phyloP scores from a whole-genome alignment of 805 yeast genomes.

The Kodamaea restingae region DNA sequence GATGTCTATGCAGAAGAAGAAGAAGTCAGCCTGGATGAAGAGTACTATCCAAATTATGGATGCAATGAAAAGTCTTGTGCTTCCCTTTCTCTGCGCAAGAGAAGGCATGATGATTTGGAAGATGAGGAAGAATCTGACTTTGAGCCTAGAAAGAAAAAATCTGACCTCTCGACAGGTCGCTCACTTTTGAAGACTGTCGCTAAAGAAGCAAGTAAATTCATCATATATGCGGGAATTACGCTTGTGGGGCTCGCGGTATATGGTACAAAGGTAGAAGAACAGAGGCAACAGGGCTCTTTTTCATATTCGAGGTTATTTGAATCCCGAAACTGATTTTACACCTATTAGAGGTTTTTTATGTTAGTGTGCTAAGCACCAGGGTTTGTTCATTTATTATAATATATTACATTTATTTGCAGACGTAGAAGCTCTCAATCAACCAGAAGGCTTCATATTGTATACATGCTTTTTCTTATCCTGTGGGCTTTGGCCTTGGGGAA shows the following conservation, averaged over 20 bases:
- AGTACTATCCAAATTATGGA: not conserved
- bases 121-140: not conserved
- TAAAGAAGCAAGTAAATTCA: constrained; percentile 8
- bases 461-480: constrained; percentile 11
- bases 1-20: not conserved
- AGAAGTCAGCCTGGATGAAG: not conserved
- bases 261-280: constrained; percentile 8
- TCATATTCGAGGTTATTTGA: constrained; percentile 1
- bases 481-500: constrained; percentile 6
- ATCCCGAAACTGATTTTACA: not conserved
- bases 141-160: constrained; percentile 1
- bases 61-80: not conserved
- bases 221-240: constrained; percentile 8
- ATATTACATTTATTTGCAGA: not conserved
- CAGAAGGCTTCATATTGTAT: constrained; percentile 11
- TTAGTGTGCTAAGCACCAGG: constrained; percentile 1
- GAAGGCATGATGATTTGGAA: constrained; percentile 3
- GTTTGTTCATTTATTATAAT: not conserved
- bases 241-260: constrained; percentile 7
- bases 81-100: constrained; percentile 1
- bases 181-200: constrained; percentile 1
- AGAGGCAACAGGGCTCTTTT: constrained; percentile 2
- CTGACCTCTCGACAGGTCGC: not conserved
- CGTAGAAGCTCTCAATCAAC: not conserved
- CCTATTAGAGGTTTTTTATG: not conserved